Conservation (phyloP, 1,139 yeast species). For the Groenewaldozyma sp. region DNA sequence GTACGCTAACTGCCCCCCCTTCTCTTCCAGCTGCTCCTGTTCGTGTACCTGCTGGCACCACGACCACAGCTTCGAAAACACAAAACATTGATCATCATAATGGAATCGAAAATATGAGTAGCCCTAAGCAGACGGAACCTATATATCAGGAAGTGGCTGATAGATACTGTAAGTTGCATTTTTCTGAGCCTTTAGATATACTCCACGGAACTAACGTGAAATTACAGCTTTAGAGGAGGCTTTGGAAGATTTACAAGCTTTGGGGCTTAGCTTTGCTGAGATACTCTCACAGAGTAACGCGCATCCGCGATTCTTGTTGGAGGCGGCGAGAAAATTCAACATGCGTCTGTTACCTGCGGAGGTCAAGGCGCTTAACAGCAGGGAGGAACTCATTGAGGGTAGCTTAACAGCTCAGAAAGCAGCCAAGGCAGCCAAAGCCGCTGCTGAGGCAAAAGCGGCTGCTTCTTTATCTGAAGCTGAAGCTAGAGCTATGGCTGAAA, state of each 20-base stretch:
- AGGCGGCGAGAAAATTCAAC: conserved; percentile 15
- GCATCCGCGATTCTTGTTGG: conserved; percentile 14
- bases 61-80: too few species aligned
- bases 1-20: too few species aligned
- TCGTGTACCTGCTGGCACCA: too few species aligned
- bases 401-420: not conserved
- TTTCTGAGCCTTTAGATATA: too few species aligned
- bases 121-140: too few species aligned
- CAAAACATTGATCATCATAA: too few species aligned
- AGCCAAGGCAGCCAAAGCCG: not conserved
- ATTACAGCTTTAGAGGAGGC: conserved; percentile 14
- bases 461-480: not conserved
- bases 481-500: too few species aligned
- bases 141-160: too few species aligned
- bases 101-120: too few species aligned
- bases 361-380: not conserved
- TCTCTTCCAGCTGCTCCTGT: too few species aligned
- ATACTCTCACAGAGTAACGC: conserved; percentile 18
- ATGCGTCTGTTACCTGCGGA: conserved; percentile 10
- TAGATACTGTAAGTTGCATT: too few species aligned
- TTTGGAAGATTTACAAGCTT: conserved; percentile 18
- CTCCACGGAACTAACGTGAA: too few species aligned
- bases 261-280: conserved; percentile 25
- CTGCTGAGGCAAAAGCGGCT: not conserved
- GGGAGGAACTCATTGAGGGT: not conserved